Evolutionary conservation across 1,284 basidiomycete species (phyloP).

Genomic region (Cutaneotrichosporon curvatum): DNA sequence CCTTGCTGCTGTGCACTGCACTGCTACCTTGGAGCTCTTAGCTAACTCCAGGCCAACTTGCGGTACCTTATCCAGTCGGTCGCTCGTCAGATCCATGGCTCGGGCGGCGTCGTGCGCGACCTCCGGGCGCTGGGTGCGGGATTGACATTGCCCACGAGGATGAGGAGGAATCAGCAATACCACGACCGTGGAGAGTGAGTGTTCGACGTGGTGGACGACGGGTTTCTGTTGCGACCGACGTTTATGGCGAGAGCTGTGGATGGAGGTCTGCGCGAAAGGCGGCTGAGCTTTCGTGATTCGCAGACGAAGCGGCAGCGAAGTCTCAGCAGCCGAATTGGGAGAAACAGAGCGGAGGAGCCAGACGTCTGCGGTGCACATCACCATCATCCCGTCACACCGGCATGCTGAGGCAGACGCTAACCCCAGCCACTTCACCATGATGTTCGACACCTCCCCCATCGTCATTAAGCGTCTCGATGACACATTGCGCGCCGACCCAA

Average conservation of each 20-base stretch:
- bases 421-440: constrained; percentile 43
- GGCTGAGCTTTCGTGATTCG: no score
- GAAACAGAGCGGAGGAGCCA: no score
- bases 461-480: constrained; percentile 40
- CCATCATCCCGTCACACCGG: not conserved
- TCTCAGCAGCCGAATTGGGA: no score
- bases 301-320: no score
- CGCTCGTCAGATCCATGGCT: constrained; percentile 33
- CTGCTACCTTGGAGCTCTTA: no score
- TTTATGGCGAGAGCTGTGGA: no score
- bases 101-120: constrained; percentile 44
- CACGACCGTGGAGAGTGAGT: constrained; percentile 46
- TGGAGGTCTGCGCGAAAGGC: no score
- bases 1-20: not conserved
- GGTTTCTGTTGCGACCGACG: no score
- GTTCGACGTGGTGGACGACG: not conserved
- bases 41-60: constrained; percentile 34
- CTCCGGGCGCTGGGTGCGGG: constrained; percentile 39
- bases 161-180: constrained; percentile 43
- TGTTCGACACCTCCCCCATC: constrained; percentile 44
- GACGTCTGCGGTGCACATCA: no score
- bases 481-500: constrained; percentile 39
- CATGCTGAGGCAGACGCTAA: not conserved
- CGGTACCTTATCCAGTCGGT: constrained; percentile 40
- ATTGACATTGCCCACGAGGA: constrained; percentile 36